Base-by-base conservation (phyloP, 2,329 filamentous ascomycete species). In the Pseudocercospora musae region DNA sequence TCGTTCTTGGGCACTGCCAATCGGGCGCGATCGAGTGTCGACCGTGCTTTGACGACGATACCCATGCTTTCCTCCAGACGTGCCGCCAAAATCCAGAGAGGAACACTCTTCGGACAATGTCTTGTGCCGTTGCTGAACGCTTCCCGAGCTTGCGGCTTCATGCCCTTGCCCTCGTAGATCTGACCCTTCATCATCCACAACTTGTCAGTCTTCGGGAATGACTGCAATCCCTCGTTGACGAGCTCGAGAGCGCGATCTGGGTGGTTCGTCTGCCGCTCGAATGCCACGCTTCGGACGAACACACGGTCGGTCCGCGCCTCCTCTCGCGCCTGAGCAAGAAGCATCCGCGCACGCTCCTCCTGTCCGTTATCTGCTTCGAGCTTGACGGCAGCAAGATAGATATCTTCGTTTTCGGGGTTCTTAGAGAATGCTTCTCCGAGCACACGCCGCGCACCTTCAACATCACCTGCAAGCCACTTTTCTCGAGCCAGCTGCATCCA, bases 101-200 rank as follows among this genome's bases (percentile, higher is more conserved):
- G 86, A 0, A 96, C 89, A 0, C 92, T 94, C 66, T 88, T 87
- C 2, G 93, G 87, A 60, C 92, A 94, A 0, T 91, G 91, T 72
- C 95, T 90, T 44, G 94, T 96, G 37, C 95, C 95, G 4, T 91
- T 89, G 62, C 86, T 87, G 77, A 95, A 98, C 0, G 94, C 92
- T 75, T 98, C 92, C 52, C 95, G 87, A 2, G 95, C 95, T 76
- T 95, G 90, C 0, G 89, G 88, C 13, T 89, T 79, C 78, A 92
- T 92, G 70, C 85, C 88, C 52, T 92, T 84, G 48, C 88, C 85
- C 73, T 97, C 90, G 81, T 99, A 99, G 66, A 98, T 95, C 74
- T 99, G 95, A 0, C 96, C 95, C 78, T 99, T 99, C 81, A 96
- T 91, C 90, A 98, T 97, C 89, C 94, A 97, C 23, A 99, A 83